Base-by-base conservation (phyloP, 192 early-diverging fungal species). In the Coemansia pectinata region DNA sequence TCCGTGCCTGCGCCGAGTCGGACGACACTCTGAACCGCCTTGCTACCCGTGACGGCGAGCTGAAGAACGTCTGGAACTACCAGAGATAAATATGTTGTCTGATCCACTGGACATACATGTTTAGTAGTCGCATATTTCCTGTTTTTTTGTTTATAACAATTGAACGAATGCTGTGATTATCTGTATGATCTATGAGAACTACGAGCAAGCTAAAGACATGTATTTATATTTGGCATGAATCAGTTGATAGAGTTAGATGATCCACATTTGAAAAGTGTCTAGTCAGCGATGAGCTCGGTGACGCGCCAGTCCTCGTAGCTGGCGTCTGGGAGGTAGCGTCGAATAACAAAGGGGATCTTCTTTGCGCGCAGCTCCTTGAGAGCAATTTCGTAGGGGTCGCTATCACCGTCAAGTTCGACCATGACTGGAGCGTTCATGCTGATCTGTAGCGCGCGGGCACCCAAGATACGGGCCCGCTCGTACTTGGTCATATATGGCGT, bases 401-500 rank as follows among this genome's bases (percentile, higher is more conserved):
- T 89, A 79, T 98, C 96, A 50, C 95, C 95, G 55, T 92, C 91
- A 36, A 96, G 81, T 74, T 97, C 94, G 17, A 97, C 93, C 86
- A 96, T 90, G n/a, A 96, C 92, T 23, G 96, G 97, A n/a, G 97
- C 97, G 80, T 96, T 99, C 91, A 99, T 95, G 85, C 90, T 93
- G 70, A 99, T 95, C 77, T 99, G 96, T 71, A 98, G 88, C 4
- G 97, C 97, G 29, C 97, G 88, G 11, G 96, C 95, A 44, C 94
- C 94, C 42, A 96, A 79, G 63, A 95, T 87, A 74, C 92, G 87
- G 52, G 93, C 92, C 53, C 93, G 91, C 83, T 99, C 97, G 85
- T 99, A 99, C 76, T 97, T 98, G 60, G 97, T 99, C 94, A 99
- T 94, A 79, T 96, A 99, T 34, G 97, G 96, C 25, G 97, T 98